Conservation (phyloP, 1,284 basidiomycete species). For the Tilletia caries region DNA sequence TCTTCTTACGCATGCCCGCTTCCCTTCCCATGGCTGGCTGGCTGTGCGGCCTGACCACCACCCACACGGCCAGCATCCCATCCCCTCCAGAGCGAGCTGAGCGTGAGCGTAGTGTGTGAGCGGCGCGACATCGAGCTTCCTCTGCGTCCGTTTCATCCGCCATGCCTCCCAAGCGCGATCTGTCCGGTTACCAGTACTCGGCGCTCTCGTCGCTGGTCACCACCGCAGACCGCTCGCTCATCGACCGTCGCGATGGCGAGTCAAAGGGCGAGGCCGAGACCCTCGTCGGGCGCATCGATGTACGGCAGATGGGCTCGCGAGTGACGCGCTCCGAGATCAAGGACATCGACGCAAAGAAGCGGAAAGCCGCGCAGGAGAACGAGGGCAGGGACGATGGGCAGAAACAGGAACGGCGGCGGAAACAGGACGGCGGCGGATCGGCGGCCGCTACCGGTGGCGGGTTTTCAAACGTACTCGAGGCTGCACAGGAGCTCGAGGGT, state of each 20-base stretch:
- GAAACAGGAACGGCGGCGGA: constrained; percentile 18
- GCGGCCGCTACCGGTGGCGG: constrained; percentile 69
- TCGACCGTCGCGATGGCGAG: constrained; percentile 59
- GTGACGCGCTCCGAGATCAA: constrained; percentile 78
- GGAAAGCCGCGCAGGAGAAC: constrained; percentile 33
- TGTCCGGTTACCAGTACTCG: constrained; percentile 52
- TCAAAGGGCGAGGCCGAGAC: constrained; percentile 93
- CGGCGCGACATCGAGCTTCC: not conserved
- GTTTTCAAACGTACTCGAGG: constrained; percentile 58
- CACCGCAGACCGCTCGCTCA: constrained; percentile 38
- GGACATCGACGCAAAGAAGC: constrained; percentile 91
- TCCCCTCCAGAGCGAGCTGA: not conserved
- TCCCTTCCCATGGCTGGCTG: too few species aligned
- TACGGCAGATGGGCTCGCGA: constrained; percentile 88
- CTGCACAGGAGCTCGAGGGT: constrained; percentile 76
- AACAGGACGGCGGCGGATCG: constrained; percentile 17
- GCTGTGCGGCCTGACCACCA: too few species aligned
- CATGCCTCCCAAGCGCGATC: constrained; percentile 51
- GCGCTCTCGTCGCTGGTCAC: constrained; percentile 51
- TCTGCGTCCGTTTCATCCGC: not conserved
- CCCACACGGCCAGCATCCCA: too few species aligned
- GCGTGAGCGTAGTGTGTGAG: too few species aligned
- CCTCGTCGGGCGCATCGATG: constrained; percentile 84
- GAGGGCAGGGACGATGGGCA: not conserved
- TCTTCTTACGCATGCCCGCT: too few species aligned